A percentile compares a stretch with the other conserved stretches of the same genome.
Evolutionary conservation across 352 stramenopile genomes (phyloP).

Genomic region (Phytopythium aichiense): DNA sequence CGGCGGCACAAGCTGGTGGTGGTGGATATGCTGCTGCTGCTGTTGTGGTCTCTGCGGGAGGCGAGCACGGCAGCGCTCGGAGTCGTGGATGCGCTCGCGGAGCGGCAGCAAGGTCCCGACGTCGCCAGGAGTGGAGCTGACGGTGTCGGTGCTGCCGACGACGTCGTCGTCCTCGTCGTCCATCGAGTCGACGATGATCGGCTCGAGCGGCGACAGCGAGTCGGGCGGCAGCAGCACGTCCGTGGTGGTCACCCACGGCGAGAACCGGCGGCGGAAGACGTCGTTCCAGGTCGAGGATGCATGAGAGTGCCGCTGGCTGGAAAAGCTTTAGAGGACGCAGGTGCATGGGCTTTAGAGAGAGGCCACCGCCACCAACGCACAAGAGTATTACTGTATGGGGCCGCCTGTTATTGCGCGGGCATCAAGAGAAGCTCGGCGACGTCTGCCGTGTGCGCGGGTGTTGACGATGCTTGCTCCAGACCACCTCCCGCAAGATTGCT

Average conservation of each 20-base stretch:
- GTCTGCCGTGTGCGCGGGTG: no score
- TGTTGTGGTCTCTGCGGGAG: neutral
- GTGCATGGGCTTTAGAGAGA: neutral
- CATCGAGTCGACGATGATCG: slow-evolving; percentile 3
- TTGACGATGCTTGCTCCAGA: no score
- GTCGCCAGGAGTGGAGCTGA: slow-evolving; percentile 1
- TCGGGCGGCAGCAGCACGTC: slow-evolving; percentile 1
- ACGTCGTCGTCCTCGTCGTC: neutral
- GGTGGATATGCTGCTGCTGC: slow-evolving; percentile 1
- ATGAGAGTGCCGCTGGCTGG: neutral
- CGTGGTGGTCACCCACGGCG: slow-evolving; percentile 3
- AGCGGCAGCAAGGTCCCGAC: slow-evolving; percentile 6
- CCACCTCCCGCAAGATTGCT: no score
- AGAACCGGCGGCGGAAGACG: slow-evolving; percentile 8
- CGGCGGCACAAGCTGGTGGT: neutral
- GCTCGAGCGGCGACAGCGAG: neutral
- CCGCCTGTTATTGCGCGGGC: neutral
- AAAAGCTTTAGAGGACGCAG: neutral
- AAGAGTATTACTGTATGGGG: neutral
- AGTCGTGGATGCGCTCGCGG: slow-evolving; percentile 1
- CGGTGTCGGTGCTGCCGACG: slow-evolving; percentile 3
- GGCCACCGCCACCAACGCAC: neutral
- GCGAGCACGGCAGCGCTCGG: neutral
- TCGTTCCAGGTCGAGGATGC: slow-evolving; percentile 7
- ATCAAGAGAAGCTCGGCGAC: no score